Evolutionary conservation across 805 yeast species (phyloP).

Genomic region (Candida koratica): DNA sequence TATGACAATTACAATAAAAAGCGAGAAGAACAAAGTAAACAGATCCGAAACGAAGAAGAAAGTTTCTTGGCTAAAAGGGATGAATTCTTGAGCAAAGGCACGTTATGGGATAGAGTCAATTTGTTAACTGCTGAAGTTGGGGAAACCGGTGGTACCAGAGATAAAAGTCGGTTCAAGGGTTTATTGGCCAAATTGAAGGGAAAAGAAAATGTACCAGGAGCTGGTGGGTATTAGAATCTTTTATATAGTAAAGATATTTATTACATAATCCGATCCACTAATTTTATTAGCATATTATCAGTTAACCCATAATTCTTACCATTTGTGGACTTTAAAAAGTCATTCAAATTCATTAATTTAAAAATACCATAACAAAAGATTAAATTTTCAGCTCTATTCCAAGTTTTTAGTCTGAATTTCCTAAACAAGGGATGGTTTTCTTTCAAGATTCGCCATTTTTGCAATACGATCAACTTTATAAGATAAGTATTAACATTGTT

Average conservation of each 20-base stretch:
- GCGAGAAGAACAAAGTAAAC: constrained; percentile 63
- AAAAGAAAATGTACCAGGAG: constrained; percentile 72
- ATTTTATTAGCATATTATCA: constrained; percentile 17
- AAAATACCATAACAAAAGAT: constrained; percentile 34
- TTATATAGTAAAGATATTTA: too few relatives aligned
- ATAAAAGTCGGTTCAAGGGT: constrained; percentile 67
- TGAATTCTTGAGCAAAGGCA: constrained; percentile 46
- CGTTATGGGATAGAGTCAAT: constrained; percentile 59
- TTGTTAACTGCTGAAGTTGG: constrained; percentile 48
- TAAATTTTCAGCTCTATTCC: constrained; percentile 32
- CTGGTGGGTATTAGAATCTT: constrained; percentile 49
- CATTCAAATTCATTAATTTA: constrained; percentile 37
- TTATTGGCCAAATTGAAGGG: constrained; percentile 63
- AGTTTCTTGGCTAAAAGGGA: constrained; percentile 73
- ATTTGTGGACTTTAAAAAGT: constrained; percentile 22
- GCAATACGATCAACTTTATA: constrained; percentile 30
- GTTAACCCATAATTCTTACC: constrained; percentile 18
- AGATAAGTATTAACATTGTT: constrained; percentile 31
- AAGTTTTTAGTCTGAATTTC: constrained; percentile 21
- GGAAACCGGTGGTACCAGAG: constrained; percentile 49
- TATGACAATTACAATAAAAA: constrained; percentile 86
- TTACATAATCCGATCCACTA: constrained; percentile 23
- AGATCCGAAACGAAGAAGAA: constrained; percentile 63
- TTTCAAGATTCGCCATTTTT: constrained; percentile 41
- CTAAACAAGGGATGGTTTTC: constrained; percentile 36